A percentile compares a stretch with the other conserved stretches of the same genome.
These are phyloP conservation scores for Globisporangium lucens DNA, from an alignment of 352 stramenopile genomes.

Conservation along the genomic window DNA sequence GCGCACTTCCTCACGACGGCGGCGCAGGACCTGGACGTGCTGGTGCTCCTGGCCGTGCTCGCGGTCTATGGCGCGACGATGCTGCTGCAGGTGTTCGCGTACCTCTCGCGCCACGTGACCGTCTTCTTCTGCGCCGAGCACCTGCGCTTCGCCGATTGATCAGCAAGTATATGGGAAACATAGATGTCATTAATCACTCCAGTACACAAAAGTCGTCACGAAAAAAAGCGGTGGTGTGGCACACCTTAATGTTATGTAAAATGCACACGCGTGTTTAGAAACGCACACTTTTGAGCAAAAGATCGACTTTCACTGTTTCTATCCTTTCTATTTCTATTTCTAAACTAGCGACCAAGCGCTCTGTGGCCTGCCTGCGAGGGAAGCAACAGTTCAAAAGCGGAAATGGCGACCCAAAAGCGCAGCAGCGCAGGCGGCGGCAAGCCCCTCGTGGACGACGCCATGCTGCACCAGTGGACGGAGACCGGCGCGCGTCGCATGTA, in stretches of 20 bases:
- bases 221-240: not conserved
- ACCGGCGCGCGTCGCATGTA: constrained; percentile 55
- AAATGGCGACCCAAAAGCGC: constrained; percentile 29
- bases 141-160: constrained; percentile 28
- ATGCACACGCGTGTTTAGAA: not conserved
- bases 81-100: constrained; percentile 48
- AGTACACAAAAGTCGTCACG: not conserved
- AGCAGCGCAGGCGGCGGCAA: constrained; percentile 16
- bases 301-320: not conserved
- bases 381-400: not conserved
- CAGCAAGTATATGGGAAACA: not conserved
- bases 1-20: constrained; percentile 11
- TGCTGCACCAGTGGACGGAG: constrained; percentile 65
- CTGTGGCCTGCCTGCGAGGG: not conserved
- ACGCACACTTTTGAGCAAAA: not conserved
- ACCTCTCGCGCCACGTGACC: constrained; percentile 57
- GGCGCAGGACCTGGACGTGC: constrained; percentile 35
- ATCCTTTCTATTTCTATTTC: not conserved
- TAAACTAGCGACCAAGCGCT: not conserved
- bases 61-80: constrained; percentile 48
- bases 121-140: constrained; percentile 75
- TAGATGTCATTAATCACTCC: not conserved
- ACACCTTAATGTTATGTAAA: not conserved
- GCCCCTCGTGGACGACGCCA: constrained; percentile 49
- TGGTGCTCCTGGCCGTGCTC: constrained; percentile 39